Conservation (phyloP, 768 basidiomycete genomes). For the Trametes gibbosa region DNA sequence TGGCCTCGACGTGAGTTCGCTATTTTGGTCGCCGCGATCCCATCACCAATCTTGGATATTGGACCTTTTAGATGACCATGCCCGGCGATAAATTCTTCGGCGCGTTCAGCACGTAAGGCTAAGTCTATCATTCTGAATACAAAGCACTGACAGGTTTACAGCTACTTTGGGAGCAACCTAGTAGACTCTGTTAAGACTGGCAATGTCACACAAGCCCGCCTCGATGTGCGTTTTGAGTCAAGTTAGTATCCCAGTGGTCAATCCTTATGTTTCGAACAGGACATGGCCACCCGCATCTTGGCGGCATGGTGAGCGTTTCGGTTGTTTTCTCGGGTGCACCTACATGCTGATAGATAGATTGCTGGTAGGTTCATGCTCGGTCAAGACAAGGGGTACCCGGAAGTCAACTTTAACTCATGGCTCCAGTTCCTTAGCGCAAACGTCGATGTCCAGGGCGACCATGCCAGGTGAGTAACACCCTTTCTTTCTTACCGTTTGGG, state of each 20-base stretch:
- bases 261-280: slow-evolving; percentile 21
- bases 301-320: slow-evolving; percentile 46
- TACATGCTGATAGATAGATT: no score
- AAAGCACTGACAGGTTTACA: slow-evolving; percentile 8
- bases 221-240: slow-evolving; percentile 35
- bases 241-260: no score
- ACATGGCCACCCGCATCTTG: slow-evolving; percentile 71
- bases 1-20: slow-evolving; percentile 55
- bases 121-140: no score
- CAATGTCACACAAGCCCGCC: slow-evolving; percentile 52
- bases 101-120: slow-evolving; percentile 19
- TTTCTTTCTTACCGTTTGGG: not conserved
- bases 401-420: slow-evolving; percentile 60
- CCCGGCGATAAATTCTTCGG: slow-evolving; percentile 50
- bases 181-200: slow-evolving; percentile 59
- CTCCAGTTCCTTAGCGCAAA: slow-evolving; percentile 31
- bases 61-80: slow-evolving; percentile 59
- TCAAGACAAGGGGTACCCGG: slow-evolving; percentile 52
- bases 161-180: slow-evolving; percentile 60
- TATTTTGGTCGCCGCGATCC: not conserved
- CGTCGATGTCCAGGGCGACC: slow-evolving; percentile 41
- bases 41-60: not conserved
- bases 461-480: slow-evolving; percentile 22
- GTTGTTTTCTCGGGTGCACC: not conserved
- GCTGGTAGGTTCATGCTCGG: slow-evolving; percentile 41